Conservation (phyloP, 352 stramenopile genomes). For the Pythium volutum region DNA sequence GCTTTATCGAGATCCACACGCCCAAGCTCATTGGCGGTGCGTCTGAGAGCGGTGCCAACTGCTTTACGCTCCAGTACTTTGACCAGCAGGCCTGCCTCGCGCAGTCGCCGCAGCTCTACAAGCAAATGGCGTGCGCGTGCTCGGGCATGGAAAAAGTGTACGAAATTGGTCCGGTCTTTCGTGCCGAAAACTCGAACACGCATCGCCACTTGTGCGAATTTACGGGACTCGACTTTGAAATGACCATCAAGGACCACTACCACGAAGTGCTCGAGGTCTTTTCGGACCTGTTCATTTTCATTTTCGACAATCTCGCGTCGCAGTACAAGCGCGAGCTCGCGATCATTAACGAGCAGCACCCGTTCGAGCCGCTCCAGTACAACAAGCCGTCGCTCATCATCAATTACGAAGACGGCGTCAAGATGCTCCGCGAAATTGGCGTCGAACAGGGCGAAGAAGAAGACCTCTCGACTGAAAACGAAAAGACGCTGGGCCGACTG, state of each 20-base stretch:
- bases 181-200: conserved; percentile 99
- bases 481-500: conserved; percentile 95
- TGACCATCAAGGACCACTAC: conserved; percentile 99
- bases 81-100: conserved; percentile 95
- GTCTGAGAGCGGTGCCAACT: conserved; percentile 96
- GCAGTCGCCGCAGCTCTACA: conserved; percentile 98
- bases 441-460: conserved; percentile 74
- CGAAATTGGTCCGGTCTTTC: conserved; percentile 99
- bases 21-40: conserved; percentile 97
- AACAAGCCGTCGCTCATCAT: conserved; percentile 92
- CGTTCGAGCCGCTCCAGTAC: conserved; percentile 97
- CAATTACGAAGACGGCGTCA: conserved; percentile 93
- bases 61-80: conserved; percentile 99
- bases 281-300: conserved; percentile 98
- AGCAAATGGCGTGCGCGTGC: conserved; percentile 98
- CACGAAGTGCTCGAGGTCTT: conserved; percentile 98
- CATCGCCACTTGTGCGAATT: conserved; percentile 99
- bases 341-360: conserved; percentile 95
- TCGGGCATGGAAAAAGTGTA: conserved; percentile 98
- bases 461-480: conserved; percentile 93
- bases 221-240: conserved; percentile 99
- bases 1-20: conserved; percentile 99
- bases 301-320: conserved; percentile 97
- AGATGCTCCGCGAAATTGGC: conserved; percentile 88
- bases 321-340: conserved; percentile 94